Percentiles rank a stretch among this genome's conserved stretches.
Conservation (phyloP, 2,329 filamentous ascomycete species). For the Podosphaera leucotricha region DNA sequence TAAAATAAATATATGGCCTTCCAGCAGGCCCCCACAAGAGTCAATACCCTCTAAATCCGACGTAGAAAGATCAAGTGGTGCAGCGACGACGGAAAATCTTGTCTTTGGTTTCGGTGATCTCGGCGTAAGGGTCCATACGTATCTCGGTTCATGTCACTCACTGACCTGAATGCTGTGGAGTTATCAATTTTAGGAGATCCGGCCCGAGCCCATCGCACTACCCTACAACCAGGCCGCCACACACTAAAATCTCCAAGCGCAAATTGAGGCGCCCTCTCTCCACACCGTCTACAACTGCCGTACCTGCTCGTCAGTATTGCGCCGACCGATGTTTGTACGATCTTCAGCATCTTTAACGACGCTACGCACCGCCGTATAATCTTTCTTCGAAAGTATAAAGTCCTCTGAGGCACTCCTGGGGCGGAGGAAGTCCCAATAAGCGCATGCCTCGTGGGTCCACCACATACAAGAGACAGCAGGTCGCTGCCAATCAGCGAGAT, state of each 20-base stretch:
- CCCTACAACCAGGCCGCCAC: not conserved
- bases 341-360: not conserved
- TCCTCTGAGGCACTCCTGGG: slow-evolving; percentile 7
- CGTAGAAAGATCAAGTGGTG: not conserved
- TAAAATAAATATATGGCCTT: not conserved
- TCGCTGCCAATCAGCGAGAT: slow-evolving; percentile 38
- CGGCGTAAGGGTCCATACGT: not conserved
- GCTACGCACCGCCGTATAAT: not conserved
- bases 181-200: not conserved
- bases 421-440: slow-evolving; percentile 16
- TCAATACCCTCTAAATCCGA: not conserved
- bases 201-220: not conserved
- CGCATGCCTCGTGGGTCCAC: slow-evolving; percentile 16
- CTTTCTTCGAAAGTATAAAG: not conserved
- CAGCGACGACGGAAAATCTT: not conserved
- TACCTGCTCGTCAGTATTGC: not conserved
- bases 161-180: not conserved
- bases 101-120: not conserved
- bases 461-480: slow-evolving; percentile 16
- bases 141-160: not conserved
- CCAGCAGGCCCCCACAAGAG: not conserved
- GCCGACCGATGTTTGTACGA: not conserved
- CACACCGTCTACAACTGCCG: not conserved
- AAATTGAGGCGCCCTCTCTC: not conserved
- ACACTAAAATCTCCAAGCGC: not conserved